Base-by-base conservation (phyloP, 1,284 basidiomycete species). In the Ceratobasidium theobromae region DNA sequence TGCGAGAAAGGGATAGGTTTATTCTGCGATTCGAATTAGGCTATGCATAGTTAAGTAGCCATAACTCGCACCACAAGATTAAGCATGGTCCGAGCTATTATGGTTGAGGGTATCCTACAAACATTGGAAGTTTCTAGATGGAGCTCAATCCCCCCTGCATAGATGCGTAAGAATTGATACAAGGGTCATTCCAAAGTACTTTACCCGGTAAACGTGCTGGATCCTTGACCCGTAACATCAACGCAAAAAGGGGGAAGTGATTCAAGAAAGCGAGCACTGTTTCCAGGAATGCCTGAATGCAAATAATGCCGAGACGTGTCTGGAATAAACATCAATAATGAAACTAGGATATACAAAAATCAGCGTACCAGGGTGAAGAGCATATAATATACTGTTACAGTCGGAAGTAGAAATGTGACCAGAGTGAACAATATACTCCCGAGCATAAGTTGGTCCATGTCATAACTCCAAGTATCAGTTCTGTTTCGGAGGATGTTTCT, bases 341-440 rank as follows among this genome's bases (percentile, higher is more conserved):
- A 33, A 66, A 43, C 25, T 65, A 57, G 54, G 68, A 54, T 18
- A 40, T 55, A 18, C 71, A 64, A 33, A 45, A 11, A 48, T 67
- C 27, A 40, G 72, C 86, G 75, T 66, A 94, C 91, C 65, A 85
- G 69, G 1, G 88, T 88, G 70, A 98, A 96, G 0, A 95, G 78
- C 0, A 85, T 76, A 70, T 95, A 94, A 75, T 96, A 99, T 0
- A 87, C 89, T 27, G 91, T 73, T 1, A 96, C 85, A 0, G 97
- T 98, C 0, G 97, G 96, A 66, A 93, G 88, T 3, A 98, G 80
- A 75, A 99, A 98, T 0, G 89, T 86, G 3, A 93, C 82, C 16
- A 98, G 82, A 0, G 95, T 98, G 78, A 99, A 98, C 25, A 99
- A 80, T 46, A 99, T 88, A 0, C 96, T 96, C 14, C 96, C 96